Percentiles rank a stretch among this genome's conserved stretches.
These are phyloP conservation scores for Phaseolus lunatus DNA, from an alignment of 306 rosid genomes.

Conservation along the genomic window DNA sequence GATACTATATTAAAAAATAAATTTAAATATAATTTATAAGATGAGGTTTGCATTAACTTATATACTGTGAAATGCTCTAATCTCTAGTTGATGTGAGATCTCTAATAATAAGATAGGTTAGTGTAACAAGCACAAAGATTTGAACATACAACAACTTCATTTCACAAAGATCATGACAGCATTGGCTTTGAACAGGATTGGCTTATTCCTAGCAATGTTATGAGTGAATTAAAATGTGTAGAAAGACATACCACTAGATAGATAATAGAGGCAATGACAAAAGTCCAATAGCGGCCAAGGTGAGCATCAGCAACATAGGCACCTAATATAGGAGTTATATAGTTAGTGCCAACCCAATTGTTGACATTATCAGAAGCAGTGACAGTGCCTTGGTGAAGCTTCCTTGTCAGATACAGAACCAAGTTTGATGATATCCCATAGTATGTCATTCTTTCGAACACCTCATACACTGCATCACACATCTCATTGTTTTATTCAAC, in stretches of 20 bases:
- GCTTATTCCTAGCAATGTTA: no score
- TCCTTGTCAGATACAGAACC: constrained; percentile 57
- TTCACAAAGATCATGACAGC: no score
- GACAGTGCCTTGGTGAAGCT: constrained; percentile 74
- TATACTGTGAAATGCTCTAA: no score
- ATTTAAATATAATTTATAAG: no score
- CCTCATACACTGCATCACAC: constrained; percentile 57
- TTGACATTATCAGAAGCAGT: constrained; percentile 67
- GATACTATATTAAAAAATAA: no score
- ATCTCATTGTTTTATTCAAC: not conserved
- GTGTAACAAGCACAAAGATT: no score
- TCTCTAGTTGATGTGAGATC: no score
- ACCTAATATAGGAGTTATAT: constrained; percentile 72
- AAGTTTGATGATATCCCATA: constrained; percentile 71
- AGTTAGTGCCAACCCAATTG: constrained; percentile 71
- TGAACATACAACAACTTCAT: no score
- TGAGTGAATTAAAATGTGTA: no score
- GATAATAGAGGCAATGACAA: constrained; percentile 52
- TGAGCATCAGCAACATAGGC: constrained; percentile 82
- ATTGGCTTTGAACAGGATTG: no score
- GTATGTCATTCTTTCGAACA: constrained; percentile 78
- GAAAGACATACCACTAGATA: constrained; percentile 57
- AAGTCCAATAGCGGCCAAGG: constrained; percentile 81
- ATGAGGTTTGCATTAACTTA: no score
- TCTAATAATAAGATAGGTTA: no score